Base-by-base conservation (phyloP, 768 basidiomycete genomes). In the Strobilomyces echinocephalus region DNA sequence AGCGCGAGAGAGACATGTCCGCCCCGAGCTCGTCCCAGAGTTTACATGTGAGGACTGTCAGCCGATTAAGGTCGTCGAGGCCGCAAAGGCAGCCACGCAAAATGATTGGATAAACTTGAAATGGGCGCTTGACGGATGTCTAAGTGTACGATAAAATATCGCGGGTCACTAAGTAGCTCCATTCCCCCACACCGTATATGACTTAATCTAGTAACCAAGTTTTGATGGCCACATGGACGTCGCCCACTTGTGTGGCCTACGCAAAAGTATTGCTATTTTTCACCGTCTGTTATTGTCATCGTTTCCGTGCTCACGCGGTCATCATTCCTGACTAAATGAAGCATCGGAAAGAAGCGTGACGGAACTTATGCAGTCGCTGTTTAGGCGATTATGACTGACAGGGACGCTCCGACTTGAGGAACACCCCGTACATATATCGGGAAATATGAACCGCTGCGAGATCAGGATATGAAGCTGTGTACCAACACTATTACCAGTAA, bases 301-400 rank as follows among this genome's bases (percentile, higher is more conserved):
- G 5, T 52, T 54, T 21, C 40, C 28, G 31, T 49, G 33, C 26
- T 20, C 50, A 50, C 50, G 40, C 45, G 36, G 45, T 39, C 54
- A 60, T 52, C 59, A 50, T 60, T 55, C 38, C 39, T 43, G 26
- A 24, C 38, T 40, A 46, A 57, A 49, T 57, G 55, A 61, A 58
- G 21, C 28, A 44, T 46, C 54, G 50, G 57, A 49, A 53, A n/a
- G 59, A 57, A 55, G 52, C 8, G 45, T 47, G 60, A 54, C 65
- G 64, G 65, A 58, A 49, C 63, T 59, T 56, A 53, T 46, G 52
- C 9, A 33, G 31, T 50, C 61, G 60, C 60, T 50, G 60, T 56
- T 51, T 62, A 63, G 46, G 57, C 58, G 66, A 58, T 41, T 36
- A 54, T 66, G 61, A 66, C 63, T 55, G 52, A 20, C 57, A 69